A percentile compares a stretch with the other conserved stretches of the same genome.
These are phyloP conservation scores for Colletotrichum musae DNA, from an alignment of 2,329 filamentous ascomycete genomes.

Conservation along the genomic window DNA sequence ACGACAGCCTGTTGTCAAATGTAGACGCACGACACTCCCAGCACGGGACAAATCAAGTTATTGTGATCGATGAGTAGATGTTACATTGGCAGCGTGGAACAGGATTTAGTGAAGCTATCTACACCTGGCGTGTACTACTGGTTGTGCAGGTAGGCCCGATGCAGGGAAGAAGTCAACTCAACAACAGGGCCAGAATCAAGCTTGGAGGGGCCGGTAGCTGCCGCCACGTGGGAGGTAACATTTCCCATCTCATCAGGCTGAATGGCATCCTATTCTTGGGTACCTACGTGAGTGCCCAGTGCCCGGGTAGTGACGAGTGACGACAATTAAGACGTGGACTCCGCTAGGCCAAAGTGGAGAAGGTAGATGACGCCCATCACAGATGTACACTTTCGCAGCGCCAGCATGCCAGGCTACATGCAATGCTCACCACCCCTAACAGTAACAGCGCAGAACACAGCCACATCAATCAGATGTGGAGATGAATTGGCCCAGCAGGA, in stretches of 20 bases:
- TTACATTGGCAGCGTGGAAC: not conserved
- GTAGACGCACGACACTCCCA: slow-evolving; percentile 40
- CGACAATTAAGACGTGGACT: slow-evolving; percentile 7
- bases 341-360: not conserved
- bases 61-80: slow-evolving; percentile 14
- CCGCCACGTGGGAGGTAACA: slow-evolving; percentile 12
- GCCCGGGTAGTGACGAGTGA: slow-evolving; percentile 7
- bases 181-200: slow-evolving; percentile 3
- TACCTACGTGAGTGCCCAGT: not conserved
- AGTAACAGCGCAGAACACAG: slow-evolving; percentile 10
- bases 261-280: not conserved
- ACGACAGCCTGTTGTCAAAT: slow-evolving; percentile 34
- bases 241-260: slow-evolving; percentile 2
- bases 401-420: not conserved
- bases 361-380: not conserved
- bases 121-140: no score
- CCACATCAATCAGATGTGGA: slow-evolving; percentile 23
- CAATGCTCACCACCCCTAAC: slow-evolving; percentile 11
- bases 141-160: not conserved
- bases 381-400: not conserved
- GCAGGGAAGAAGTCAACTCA: slow-evolving; percentile 3
- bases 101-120: not conserved
- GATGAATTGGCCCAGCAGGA: slow-evolving; percentile 9
- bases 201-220: not conserved
- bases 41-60: slow-evolving; percentile 35